Conservation (phyloP, 257 asterid genomes). For the Nicotiana knightiana region DNA sequence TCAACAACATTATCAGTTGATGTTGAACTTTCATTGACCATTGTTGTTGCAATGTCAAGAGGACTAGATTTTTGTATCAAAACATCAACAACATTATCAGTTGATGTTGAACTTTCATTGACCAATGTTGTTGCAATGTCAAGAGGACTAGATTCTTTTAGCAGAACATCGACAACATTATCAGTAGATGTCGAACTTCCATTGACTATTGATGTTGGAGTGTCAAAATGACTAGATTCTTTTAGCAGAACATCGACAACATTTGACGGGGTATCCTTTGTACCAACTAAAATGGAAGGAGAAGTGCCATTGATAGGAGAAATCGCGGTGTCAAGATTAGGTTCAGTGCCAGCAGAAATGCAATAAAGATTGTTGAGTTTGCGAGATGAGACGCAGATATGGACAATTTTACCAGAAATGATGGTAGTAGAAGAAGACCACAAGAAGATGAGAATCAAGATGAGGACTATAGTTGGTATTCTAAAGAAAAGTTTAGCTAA, state of each 20-base stretch:
- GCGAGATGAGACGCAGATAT: slow-evolving; percentile 50
- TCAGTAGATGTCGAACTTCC: not conserved
- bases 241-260: too few species aligned
- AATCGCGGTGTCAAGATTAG: slow-evolving; percentile 31
- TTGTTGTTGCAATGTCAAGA: not conserved
- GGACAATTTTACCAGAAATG: slow-evolving; percentile 45
- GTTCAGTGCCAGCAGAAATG: slow-evolving; percentile 58
- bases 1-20: not conserved
- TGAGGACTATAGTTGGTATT: slow-evolving; percentile 31
- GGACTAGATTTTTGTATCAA: not conserved
- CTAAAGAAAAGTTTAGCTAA: slow-evolving; percentile 27
- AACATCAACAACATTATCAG: not conserved
- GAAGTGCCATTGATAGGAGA: slow-evolving; percentile 20
- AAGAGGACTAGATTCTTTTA: not conserved
- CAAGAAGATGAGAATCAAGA: slow-evolving; percentile 40
- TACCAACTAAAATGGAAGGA: not conserved
- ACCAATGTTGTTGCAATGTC: not conserved
- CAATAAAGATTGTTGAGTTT: slow-evolving; percentile 56
- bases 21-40: not conserved
- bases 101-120: not conserved
- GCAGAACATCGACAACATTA: not conserved
- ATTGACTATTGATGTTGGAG: not conserved
- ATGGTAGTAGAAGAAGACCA: slow-evolving; percentile 58
- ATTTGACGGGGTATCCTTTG: not conserved
- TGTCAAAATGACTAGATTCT: not conserved